phyloP scores from a whole-genome alignment of 306 rosid genomes.

The Vicia sativa region DNA sequence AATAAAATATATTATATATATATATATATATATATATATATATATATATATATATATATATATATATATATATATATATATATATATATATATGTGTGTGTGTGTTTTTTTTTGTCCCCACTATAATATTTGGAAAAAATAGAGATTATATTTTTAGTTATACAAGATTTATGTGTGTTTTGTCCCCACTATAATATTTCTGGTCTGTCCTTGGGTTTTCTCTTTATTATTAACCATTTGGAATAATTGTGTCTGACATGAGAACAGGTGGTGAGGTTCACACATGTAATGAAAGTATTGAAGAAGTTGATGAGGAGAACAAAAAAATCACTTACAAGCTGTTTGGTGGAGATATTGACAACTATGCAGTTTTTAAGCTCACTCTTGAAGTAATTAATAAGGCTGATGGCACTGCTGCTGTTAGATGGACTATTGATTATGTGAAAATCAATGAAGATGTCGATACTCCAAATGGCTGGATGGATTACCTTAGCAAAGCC shows the following conservation, averaged over 20 bases:
- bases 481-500: background rate
- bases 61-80: too few relatives aligned
- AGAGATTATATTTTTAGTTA: too few relatives aligned
- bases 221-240: background rate
- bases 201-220: too few relatives aligned
- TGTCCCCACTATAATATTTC: background rate
- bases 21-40: too few relatives aligned
- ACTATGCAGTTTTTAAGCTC: background rate
- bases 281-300: background rate
- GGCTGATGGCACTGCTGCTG: background rate
- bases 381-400: background rate
- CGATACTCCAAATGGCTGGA: constrained; percentile 6
- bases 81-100: too few relatives aligned
- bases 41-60: too few relatives aligned
- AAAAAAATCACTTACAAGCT: background rate
- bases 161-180: too few relatives aligned
- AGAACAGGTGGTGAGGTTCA: background rate
- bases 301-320: background rate
- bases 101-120: too few relatives aligned
- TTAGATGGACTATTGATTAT: background rate
- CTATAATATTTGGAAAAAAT: too few relatives aligned
- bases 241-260: background rate
- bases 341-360: background rate
- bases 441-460: background rate
- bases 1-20: too few relatives aligned